Conservation (phyloP, 2,329 filamentous ascomycete species). For the Aspergillus clavatus region DNA sequence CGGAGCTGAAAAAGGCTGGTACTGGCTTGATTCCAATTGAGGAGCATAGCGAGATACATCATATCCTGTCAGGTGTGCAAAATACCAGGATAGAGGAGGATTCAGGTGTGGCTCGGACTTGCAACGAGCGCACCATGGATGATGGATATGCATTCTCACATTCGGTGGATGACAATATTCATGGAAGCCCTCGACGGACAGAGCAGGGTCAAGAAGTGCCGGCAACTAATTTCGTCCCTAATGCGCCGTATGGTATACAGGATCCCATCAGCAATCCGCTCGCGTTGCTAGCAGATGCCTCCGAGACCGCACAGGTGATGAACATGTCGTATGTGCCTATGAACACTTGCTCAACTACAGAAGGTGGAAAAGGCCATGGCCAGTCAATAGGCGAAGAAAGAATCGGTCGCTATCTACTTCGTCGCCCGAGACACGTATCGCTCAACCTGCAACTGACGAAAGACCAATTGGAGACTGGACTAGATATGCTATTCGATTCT, state of each 20-base stretch:
- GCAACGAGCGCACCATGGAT: no score
- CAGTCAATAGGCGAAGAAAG: no score
- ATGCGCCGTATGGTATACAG: conserved; percentile 2
- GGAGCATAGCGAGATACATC: no score
- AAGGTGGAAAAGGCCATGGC: no score
- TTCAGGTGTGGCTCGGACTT: no score
- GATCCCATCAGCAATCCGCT: conserved; percentile 27
- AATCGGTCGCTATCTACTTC: conserved; percentile 9
- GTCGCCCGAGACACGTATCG: conserved; percentile 20
- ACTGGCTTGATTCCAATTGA: no score
- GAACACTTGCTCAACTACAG: not conserved
- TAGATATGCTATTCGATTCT: conserved; percentile 15
- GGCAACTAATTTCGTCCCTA: no score
- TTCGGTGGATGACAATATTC: no score
- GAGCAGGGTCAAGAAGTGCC: not conserved
- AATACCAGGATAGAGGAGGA: no score
- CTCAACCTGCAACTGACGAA: conserved; percentile 19
- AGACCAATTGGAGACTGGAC: conserved; percentile 16
- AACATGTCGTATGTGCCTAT: not conserved
- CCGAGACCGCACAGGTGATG: conserved; percentile 16
- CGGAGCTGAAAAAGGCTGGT: conserved; percentile 19
- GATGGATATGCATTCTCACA: no score
- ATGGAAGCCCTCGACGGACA: no score
- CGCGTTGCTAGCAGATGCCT: conserved; percentile 24
- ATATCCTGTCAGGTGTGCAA: no score